These are phyloP conservation scores for Ustilago curta DNA, from an alignment of 1,284 basidiomycete genomes.

Conservation along the genomic window DNA sequence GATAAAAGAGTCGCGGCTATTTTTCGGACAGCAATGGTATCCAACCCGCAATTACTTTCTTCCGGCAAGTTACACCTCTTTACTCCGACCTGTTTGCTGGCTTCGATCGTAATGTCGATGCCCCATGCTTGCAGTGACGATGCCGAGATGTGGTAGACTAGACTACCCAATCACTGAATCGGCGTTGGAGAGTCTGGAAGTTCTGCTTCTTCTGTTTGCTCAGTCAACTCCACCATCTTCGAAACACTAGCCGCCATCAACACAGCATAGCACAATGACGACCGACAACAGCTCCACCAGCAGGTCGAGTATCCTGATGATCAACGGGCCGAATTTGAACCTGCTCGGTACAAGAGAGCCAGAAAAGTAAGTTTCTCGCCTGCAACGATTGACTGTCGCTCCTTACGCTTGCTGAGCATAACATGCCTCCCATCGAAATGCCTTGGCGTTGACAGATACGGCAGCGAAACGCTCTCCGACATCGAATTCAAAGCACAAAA, in stretches of 20 bases:
- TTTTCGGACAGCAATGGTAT: not conserved
- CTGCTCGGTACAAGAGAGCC: constrained; percentile 69
- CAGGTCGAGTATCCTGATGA: constrained; percentile 36
- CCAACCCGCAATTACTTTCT: constrained; percentile 18
- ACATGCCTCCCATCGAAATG: too few species aligned
- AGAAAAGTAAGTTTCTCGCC: constrained; percentile 50
- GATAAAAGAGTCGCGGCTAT: constrained; percentile 10
- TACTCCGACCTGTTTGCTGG: too few species aligned
- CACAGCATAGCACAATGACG: constrained; percentile 1
- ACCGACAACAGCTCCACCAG: not conserved
- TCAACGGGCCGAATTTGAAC: constrained; percentile 70
- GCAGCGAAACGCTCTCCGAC: constrained; percentile 66
- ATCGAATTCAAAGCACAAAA: constrained; percentile 10
- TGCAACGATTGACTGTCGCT: not conserved
- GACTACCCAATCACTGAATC: too few species aligned
- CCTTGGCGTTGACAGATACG: constrained; percentile 53
- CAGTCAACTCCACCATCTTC: not conserved
- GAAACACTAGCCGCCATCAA: not conserved
- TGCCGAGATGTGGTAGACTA: not conserved
- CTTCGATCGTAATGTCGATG: not conserved
- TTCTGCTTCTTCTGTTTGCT: not conserved
- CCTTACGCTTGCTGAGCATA: not conserved
- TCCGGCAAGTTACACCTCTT: constrained; percentile 7
- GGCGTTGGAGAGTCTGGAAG: too few species aligned
- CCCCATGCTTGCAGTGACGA: not conserved